These are phyloP conservation scores for Rosellinia necatrix DNA, from an alignment of 2,329 filamentous ascomycete genomes.

Conservation along the genomic window DNA sequence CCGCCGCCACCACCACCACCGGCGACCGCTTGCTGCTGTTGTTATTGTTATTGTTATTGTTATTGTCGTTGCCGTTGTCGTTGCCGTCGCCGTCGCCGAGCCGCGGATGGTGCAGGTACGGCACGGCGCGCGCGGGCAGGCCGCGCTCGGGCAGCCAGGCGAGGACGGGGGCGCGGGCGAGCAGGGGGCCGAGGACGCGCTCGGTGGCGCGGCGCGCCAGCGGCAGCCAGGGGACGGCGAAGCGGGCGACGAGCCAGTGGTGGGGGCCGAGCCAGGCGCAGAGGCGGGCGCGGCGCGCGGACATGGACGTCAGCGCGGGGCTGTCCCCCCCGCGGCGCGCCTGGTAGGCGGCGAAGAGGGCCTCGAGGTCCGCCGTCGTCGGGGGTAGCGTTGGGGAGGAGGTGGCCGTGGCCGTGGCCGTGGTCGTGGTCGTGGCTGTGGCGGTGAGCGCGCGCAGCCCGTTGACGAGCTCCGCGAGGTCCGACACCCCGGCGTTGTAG, in stretches of 20 bases:
- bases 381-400: background rate
- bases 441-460: slow-evolving; percentile 28
- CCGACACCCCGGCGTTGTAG: slow-evolving; percentile 40
- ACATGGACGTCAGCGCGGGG: slow-evolving; percentile 29
- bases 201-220: slow-evolving; percentile 15
- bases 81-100: background rate
- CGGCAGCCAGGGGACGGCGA: slow-evolving; percentile 21
- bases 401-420: slow-evolving; percentile 1
- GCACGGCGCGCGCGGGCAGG: slow-evolving; percentile 18
- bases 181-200: slow-evolving; percentile 22
- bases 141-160: slow-evolving; percentile 35
- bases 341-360: slow-evolving; percentile 33
- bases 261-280: slow-evolving; percentile 26
- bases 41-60: background rate
- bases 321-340: slow-evolving; percentile 30
- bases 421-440: slow-evolving; percentile 9
- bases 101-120: slow-evolving; percentile 29
- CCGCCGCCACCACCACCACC: background rate
- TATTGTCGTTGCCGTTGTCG: background rate
- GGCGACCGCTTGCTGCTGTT: background rate
- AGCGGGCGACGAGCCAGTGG: slow-evolving; percentile 30
- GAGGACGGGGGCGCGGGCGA: slow-evolving; percentile 30
- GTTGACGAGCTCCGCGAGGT: slow-evolving; percentile 37
- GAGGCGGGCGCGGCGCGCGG: slow-evolving; percentile 23
- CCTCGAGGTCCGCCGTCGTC: slow-evolving; percentile 26